Evolutionary conservation across 2,329 filamentous ascomycete species (phyloP).

Genomic region (Cladosporium austrohemisphaericum): DNA sequence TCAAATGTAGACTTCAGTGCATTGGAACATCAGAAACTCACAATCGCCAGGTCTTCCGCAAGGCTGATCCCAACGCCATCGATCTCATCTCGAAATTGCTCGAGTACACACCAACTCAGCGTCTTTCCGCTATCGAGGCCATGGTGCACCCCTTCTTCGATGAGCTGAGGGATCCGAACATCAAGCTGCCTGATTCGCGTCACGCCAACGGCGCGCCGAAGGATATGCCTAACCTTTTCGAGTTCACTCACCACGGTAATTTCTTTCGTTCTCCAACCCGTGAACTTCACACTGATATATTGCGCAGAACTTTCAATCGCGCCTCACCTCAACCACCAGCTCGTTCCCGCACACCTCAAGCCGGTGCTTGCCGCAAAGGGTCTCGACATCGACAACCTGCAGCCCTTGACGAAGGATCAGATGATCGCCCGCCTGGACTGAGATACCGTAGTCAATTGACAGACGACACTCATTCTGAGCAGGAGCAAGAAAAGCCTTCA

Average conservation of each 20-base stretch:
- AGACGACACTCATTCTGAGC: conserved; percentile 7
- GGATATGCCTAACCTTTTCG: conserved; percentile 83
- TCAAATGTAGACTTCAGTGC: background rate
- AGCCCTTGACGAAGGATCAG: conserved; percentile 84
- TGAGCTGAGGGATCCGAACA: conserved; percentile 86
- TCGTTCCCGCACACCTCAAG: conserved; percentile 81
- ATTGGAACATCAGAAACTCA: background rate
- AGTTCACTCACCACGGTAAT: conserved; percentile 91
- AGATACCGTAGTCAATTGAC: conserved; percentile 22
- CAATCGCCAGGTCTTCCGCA: conserved; percentile 73
- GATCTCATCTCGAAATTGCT: conserved; percentile 90
- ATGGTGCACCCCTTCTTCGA: conserved; percentile 99
- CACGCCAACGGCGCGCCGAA: conserved; percentile 75
- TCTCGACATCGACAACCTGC: conserved; percentile 91
- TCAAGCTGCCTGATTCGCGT: conserved; percentile 88
- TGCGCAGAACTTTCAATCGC: conserved; percentile 87
- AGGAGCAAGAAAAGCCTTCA: conserved; percentile 1
- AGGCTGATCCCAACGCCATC: conserved; percentile 87
- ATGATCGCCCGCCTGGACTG: conserved; percentile 98
- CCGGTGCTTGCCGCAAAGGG: conserved; percentile 67
- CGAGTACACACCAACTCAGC: conserved; percentile 96
- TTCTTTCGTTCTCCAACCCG: conserved; percentile 18
- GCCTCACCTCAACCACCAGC: conserved; percentile 77
- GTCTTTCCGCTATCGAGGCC: conserved; percentile 86
- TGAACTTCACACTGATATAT: conserved; percentile 11